Percentiles rank a stretch among this genome's conserved stretches.
phyloP scores from a whole-genome alignment of 2,329 filamentous ascomycete species.

The Trichoderma sp. region DNA sequence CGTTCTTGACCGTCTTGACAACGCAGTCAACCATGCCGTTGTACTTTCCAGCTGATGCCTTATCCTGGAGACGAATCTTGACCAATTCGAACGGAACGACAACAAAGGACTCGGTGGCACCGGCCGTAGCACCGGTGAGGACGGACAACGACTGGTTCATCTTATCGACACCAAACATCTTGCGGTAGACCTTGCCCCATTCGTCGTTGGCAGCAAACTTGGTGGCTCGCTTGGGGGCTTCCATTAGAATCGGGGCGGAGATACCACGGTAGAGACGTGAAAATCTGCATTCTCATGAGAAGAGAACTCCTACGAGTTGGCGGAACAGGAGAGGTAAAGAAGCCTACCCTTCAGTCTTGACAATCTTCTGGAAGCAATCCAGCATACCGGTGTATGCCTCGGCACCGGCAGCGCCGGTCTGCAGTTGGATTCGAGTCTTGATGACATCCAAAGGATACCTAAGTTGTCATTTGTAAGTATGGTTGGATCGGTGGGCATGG shows the following conservation, averaged over 20 bases:
- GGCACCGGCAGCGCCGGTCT: constrained; percentile 73
- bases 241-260: constrained; percentile 94
- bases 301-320: constrained; percentile 7
- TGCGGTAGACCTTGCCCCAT: constrained; percentile 94
- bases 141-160: constrained; percentile 92
- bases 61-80: constrained; percentile 98
- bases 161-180: constrained; percentile 78
- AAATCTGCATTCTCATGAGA: constrained; percentile 58
- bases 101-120: constrained; percentile 93
- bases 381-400: constrained; percentile 96
- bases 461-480: constrained; percentile 34
- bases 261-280: constrained; percentile 96
- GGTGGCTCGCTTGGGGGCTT: constrained; percentile 89
- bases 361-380: constrained; percentile 97
- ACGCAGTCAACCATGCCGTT: constrained; percentile 80
- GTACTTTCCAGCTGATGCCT: constrained; percentile 87
- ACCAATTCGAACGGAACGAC: constrained; percentile 98
- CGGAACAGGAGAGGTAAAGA: constrained; percentile 10
- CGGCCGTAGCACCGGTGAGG: constrained; percentile 90
- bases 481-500: background rate
- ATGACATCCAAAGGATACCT: constrained; percentile 99
- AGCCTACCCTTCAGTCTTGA: constrained; percentile 87
- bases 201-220: constrained; percentile 99
- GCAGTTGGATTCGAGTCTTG: constrained; percentile 94
- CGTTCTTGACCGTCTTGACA: constrained; percentile 77